Base-by-base conservation (phyloP, 306 rosid genomes). In the Cicer yamashitae region DNA sequence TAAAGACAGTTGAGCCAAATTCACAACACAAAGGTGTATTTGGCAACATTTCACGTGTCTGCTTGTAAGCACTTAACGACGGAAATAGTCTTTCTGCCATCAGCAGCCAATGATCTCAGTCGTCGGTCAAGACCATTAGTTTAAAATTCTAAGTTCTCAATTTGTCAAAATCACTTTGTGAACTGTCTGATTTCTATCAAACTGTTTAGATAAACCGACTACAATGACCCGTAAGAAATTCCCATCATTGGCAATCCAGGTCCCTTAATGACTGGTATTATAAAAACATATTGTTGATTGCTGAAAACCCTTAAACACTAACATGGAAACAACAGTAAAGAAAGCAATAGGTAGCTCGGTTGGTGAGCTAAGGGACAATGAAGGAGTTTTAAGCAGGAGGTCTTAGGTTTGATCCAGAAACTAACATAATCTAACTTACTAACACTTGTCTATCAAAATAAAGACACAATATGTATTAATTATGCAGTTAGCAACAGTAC, bases 401-500 rank as follows among this genome's bases (percentile, higher is more conserved):
- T 30, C 37, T 30, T 30, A 30, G 6, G 37, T 30, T 30, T 30
- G 37, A 30, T 30, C 37, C 37, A 4, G 37, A 30, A 30, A 30
- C 37, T 30, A 30, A 30, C 37, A 30, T 30, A 30, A 30, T 30
- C 37, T 30, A 30, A 30, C 37, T 30, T 30, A 30, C 37, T 30
- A 30, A 30, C 5, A 30, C 3, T 3, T 30, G 37, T 30, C 37
- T 30, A 30, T 30, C 37, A 30, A 30, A 30, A 30, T 30, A 30
- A 30, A 30, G 37, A 30, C 37, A 57, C 50, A 59, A 67, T 52
- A 52, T 48, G 18, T 17, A 44, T 15, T 37, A 30, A 38, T 67
- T 14, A 15, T 14, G 39, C 51, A 52, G 15, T 58, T 11, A 62
- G 20, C n/a, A 34, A n/a, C 37, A 30, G 53, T 74, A 92, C 91